phyloP scores from a whole-genome alignment of 257 asterid genomes.

The Forsythia viridissima region DNA sequence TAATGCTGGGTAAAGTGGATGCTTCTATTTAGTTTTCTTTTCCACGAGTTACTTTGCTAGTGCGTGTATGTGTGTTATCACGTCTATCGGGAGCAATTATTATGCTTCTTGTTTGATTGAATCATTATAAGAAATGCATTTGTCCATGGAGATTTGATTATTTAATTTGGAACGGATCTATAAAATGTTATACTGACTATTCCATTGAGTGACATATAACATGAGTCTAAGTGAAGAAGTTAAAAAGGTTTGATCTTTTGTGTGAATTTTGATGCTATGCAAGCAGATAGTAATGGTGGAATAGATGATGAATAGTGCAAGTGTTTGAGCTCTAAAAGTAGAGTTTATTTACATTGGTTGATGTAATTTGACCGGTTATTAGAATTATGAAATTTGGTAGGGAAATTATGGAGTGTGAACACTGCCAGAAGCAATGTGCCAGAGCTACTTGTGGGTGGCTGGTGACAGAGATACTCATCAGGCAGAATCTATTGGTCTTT shows the following conservation, averaged over 20 bases:
- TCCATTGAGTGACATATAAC: background rate
- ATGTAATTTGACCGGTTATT: background rate
- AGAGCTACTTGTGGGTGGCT: background rate
- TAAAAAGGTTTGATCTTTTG: background rate
- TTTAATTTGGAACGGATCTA: background rate
- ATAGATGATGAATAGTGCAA: background rate
- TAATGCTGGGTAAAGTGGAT: conserved; percentile 42
- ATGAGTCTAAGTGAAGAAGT: background rate
- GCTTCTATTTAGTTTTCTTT: background rate
- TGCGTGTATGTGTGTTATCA: background rate
- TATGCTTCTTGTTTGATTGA: background rate
- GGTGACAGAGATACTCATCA: background rate
- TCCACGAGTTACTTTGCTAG: background rate
- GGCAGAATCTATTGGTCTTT: background rate
- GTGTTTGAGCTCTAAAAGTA: background rate
- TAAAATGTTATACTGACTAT: background rate
- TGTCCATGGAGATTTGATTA: background rate
- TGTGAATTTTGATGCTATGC: background rate
- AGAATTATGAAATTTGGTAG: background rate
- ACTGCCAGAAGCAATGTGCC: background rate
- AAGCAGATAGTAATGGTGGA: background rate
- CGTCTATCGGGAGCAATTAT: background rate
- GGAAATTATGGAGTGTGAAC: background rate
- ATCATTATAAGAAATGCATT: background rate
- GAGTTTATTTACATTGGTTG: background rate